These are phyloP conservation scores for Penicillium nordicum DNA, from an alignment of 2,329 filamentous ascomycete species.

Conservation along the genomic window DNA sequence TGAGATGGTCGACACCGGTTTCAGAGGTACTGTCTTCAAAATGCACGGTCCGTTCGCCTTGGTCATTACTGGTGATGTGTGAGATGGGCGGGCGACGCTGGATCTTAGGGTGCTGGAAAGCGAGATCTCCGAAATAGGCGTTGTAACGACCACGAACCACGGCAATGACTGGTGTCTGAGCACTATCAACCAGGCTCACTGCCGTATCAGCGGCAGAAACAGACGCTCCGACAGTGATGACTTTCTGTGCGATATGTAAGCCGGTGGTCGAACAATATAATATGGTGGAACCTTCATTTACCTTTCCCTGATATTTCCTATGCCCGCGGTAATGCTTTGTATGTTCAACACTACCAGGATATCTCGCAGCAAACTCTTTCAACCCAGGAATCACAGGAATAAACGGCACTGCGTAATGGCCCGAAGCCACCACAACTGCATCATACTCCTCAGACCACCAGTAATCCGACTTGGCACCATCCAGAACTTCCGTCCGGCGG, in stretches of 20 bases:
- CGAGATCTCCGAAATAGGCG: conserved; percentile 57
- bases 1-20: conserved; percentile 57
- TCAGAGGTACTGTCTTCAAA: conserved; percentile 56
- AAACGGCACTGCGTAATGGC: conserved; percentile 59
- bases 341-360: conserved; percentile 41
- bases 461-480: conserved; percentile 44
- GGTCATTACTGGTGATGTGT: conserved; percentile 38
- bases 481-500: conserved; percentile 33
- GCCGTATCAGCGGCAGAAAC: conserved; percentile 64
- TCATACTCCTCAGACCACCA: conserved; percentile 65
- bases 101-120: conserved; percentile 57
- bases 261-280: background rate
- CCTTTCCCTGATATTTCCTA: conserved; percentile 41
- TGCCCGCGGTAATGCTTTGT: conserved; percentile 41
- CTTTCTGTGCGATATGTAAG: conserved; percentile 45
- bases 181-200: conserved; percentile 49
- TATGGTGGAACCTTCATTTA: conserved; percentile 1
- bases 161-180: conserved; percentile 50
- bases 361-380: conserved; percentile 37
- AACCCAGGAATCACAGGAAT: conserved; percentile 44
- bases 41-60: conserved; percentile 47
- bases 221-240: conserved; percentile 62
- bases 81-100: conserved; percentile 29
- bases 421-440: conserved; percentile 58
- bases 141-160: conserved; percentile 54